A percentile compares a stretch with the other conserved stretches of the same genome.
phyloP scores from a whole-genome alignment of 768 basidiomycete species.

The Holtermannia corniformis region DNA sequence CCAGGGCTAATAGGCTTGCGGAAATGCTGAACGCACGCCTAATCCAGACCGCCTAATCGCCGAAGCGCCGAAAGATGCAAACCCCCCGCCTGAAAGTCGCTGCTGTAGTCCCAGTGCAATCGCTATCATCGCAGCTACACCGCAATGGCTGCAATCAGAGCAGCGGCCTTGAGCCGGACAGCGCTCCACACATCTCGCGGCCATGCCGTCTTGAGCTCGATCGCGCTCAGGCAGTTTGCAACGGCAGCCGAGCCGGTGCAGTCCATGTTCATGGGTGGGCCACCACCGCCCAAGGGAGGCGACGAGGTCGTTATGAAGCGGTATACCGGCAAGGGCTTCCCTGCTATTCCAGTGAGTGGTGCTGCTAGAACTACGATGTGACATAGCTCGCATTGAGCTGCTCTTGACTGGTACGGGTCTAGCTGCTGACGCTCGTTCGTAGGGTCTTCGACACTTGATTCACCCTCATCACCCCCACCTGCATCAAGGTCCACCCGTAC shows the following conservation, averaged over 20 bases:
- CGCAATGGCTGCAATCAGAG: no score
- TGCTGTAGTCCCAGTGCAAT: no score
- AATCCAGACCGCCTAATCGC: no score
- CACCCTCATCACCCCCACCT: constrained; percentile 74
- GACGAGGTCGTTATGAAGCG: constrained; percentile 24
- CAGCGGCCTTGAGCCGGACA: no score
- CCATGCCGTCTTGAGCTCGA: no score
- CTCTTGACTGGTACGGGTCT: neutral
- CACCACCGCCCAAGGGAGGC: constrained; percentile 11
- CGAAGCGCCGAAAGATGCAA: no score
- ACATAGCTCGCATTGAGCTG: neutral
- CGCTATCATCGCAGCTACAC: no score
- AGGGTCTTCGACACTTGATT: constrained; percentile 68
- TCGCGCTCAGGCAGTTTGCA: no score
- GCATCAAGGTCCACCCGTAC: constrained; percentile 74
- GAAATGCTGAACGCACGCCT: no score
- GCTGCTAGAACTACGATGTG: neutral
- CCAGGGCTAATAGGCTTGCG: no score
- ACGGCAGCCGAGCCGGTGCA: neutral
- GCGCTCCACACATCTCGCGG: no score
- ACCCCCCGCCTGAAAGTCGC: no score
- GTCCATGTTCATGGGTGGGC: constrained; percentile 12
- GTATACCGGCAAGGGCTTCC: constrained; percentile 37
- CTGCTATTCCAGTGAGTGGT: constrained; percentile 32
- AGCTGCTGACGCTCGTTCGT: neutral